Percentiles rank a stretch among this genome's conserved stretches.
Conservation (phyloP, 305 asterid genomes). For the Nicotiana rustica region DNA sequence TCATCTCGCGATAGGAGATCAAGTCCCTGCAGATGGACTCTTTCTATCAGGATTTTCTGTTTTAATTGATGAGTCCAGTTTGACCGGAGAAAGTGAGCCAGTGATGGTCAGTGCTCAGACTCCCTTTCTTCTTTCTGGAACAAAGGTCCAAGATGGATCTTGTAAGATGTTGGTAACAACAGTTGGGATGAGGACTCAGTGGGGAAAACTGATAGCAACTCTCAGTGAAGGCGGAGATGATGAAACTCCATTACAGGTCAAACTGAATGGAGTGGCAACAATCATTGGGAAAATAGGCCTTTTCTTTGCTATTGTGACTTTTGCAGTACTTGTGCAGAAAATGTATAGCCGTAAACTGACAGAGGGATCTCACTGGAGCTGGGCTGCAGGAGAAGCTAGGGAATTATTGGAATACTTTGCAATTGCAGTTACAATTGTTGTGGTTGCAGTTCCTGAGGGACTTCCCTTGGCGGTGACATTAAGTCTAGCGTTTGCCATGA, state of each 20-base stretch:
- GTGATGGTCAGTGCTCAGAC: constrained; percentile 62
- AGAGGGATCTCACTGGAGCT: constrained; percentile 56
- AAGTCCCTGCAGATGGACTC: constrained; percentile 94
- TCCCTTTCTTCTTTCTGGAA: constrained; percentile 88
- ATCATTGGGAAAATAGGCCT: constrained; percentile 93
- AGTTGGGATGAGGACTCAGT: constrained; percentile 97
- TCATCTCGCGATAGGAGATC: constrained; percentile 91
- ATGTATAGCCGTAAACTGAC: constrained; percentile 64
- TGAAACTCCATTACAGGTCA: constrained; percentile 89
- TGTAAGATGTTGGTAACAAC: constrained; percentile 93
- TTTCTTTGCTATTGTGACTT: constrained; percentile 83
- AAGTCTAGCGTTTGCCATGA: constrained; percentile 96
- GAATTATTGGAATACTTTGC: constrained; percentile 86
- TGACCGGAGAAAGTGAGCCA: constrained; percentile 98
- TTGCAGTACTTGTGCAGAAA: constrained; percentile 82
- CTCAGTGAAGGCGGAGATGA: constrained; percentile 94
- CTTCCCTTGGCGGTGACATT: constrained; percentile 92
- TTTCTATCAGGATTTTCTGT: constrained; percentile 86
- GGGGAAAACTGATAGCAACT: constrained; percentile 95
- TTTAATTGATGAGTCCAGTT: constrained; percentile 80
- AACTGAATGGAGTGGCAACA: constrained; percentile 91
- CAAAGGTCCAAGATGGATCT: constrained; percentile 93
- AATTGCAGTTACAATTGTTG: constrained; percentile 89
- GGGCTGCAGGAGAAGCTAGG: constrained; percentile 75
- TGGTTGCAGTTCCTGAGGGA: constrained; percentile 97